Conservation (phyloP, 1,284 basidiomycete species). For the Ceratobasidium sp. region DNA sequence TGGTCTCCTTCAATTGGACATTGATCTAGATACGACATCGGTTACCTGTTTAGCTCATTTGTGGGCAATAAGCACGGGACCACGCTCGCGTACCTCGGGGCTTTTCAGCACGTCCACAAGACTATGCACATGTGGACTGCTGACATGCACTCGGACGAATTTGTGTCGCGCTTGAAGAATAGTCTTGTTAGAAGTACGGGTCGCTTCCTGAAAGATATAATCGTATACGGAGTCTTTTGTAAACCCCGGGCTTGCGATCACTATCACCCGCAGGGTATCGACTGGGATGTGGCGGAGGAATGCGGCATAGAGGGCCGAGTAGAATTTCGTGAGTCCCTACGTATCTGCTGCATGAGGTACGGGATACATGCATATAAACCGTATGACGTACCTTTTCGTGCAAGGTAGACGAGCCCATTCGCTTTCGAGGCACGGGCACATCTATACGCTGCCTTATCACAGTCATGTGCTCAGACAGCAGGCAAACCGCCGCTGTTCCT, state of each 20-base stretch:
- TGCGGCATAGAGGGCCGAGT: constrained; percentile 85
- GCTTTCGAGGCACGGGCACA: constrained; percentile 90
- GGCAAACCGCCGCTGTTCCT: constrained; percentile 92
- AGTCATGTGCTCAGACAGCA: constrained; percentile 97
- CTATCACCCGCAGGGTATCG: constrained; percentile 83
- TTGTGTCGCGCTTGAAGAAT: constrained; percentile 83
- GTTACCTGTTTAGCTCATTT: constrained; percentile 2
- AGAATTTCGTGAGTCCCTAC: constrained; percentile 80
- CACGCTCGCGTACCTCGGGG: constrained; percentile 73
- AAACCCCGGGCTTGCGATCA: constrained; percentile 97
- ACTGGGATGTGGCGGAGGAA: constrained; percentile 92
- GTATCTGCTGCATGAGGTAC: background rate
- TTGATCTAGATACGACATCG: constrained; percentile 61
- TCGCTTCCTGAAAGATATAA: constrained; percentile 85
- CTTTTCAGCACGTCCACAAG: constrained; percentile 94
- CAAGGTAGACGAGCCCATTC: constrained; percentile 80
- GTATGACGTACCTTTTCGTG: constrained; percentile 74
- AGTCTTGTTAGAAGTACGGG: constrained; percentile 83
- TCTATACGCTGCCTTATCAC: constrained; percentile 92
- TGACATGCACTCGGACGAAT: constrained; percentile 91
- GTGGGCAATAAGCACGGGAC: constrained; percentile 14
- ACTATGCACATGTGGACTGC: constrained; percentile 94
- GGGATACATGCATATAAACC: background rate
- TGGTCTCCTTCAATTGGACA: constrained; percentile 91
- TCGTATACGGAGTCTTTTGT: constrained; percentile 91